These are phyloP conservation scores for Venturia carpophila DNA, from an alignment of 2,329 filamentous ascomycete species.

Conservation along the genomic window DNA sequence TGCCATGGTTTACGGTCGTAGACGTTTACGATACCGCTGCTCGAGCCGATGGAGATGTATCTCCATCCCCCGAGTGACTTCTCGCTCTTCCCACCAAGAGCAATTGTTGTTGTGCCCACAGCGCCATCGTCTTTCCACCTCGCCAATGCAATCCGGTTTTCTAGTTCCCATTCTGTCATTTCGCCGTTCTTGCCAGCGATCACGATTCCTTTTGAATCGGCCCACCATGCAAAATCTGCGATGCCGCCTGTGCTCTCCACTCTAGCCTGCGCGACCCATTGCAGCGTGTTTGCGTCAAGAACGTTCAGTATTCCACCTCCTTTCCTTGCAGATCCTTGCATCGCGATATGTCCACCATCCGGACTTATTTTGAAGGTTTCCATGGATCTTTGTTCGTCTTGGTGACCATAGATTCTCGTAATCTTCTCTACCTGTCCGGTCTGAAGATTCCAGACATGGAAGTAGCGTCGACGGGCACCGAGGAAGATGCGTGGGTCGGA, in stretches of 20 bases:
- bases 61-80: constrained; percentile 64
- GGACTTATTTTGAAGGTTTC: constrained; percentile 84
- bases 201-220: constrained; percentile 69
- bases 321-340: constrained; percentile 72
- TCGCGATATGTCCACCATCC: constrained; percentile 75
- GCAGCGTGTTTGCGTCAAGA: constrained; percentile 67
- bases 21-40: constrained; percentile 82
- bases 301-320: constrained; percentile 85
- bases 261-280: constrained; percentile 79
- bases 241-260: constrained; percentile 77
- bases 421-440: constrained; percentile 79
- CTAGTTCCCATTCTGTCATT: constrained; percentile 79
- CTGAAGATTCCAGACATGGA: constrained; percentile 87
- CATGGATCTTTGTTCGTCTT: constrained; percentile 81
- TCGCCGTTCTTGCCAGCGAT: constrained; percentile 82
- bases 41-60: constrained; percentile 83
- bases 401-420: constrained; percentile 63
- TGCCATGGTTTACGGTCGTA: constrained; percentile 70
- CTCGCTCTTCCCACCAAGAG: constrained; percentile 63
- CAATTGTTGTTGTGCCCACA: constrained; percentile 73
- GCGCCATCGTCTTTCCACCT: constrained; percentile 88
- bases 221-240: constrained; percentile 91
- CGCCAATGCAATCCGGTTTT: constrained; percentile 59
- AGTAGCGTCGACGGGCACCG: constrained; percentile 79
- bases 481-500: constrained; percentile 75